Conservation (phyloP, 495 filamentous ascomycete genomes). For the Aspergillus heteromorphus region DNA sequence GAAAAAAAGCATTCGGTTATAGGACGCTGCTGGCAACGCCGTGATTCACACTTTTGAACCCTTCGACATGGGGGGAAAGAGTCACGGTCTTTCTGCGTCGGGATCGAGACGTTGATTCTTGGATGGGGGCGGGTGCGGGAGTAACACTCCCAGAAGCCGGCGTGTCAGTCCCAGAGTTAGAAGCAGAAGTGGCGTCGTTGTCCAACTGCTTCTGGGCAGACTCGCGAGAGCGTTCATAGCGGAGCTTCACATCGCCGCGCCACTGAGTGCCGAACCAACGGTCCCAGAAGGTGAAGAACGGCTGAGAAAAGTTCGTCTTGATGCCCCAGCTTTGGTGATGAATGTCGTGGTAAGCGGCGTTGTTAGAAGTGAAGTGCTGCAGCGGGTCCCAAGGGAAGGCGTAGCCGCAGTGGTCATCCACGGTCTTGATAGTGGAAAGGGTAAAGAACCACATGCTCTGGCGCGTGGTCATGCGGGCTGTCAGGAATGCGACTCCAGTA, state of each 20-base stretch:
- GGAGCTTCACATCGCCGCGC: conserved; percentile 39
- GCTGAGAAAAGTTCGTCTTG: conserved; percentile 55
- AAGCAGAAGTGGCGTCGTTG: conserved; percentile 18
- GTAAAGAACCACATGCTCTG: conserved; percentile 84
- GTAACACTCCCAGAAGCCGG: conserved; percentile 11
- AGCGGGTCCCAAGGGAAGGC: conserved; percentile 91
- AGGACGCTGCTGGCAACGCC: conserved; percentile 37
- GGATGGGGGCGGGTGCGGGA: conserved; percentile 21
- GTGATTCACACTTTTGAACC: conserved; percentile 37
- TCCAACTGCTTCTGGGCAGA: conserved; percentile 38
- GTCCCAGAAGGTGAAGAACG: conserved; percentile 51
- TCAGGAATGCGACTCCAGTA: conserved; percentile 72
- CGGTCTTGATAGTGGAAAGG: conserved; percentile 82
- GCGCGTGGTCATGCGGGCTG: conserved; percentile 68
- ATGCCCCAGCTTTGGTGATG: conserved; percentile 99
- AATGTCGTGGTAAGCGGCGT: conserved; percentile 92
- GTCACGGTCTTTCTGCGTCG: conserved; percentile 34
- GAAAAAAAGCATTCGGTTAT: conserved; percentile 18
- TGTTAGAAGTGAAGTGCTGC: conserved; percentile 86
- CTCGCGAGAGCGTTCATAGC: conserved; percentile 42
- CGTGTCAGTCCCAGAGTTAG: conserved; percentile 7
- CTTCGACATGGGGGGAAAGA: conserved; percentile 26
- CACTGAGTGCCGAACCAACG: conserved; percentile 42
- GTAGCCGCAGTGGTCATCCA: conserved; percentile 97
- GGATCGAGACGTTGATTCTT: conserved; percentile 28